phyloP scores from a whole-genome alignment of 1,284 basidiomycete genomes.

The Apiotrichum porosum region DNA sequence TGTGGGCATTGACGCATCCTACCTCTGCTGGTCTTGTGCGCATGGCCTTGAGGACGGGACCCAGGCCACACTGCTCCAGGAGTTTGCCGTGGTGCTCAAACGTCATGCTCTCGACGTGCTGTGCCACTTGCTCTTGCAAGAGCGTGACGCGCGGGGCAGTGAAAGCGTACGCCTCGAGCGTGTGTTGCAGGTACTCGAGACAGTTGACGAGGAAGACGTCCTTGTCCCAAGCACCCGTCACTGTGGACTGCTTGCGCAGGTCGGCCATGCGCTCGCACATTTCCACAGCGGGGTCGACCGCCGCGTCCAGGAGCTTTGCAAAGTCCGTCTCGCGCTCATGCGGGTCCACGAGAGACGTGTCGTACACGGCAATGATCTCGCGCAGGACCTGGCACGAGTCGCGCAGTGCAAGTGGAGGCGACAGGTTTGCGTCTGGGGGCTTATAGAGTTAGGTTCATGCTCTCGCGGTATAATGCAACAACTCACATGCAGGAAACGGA shows the following conservation, averaged over 20 bases:
- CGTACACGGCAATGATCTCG: slow-evolving; percentile 82
- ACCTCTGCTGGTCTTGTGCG: slow-evolving; percentile 57
- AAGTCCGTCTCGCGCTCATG: slow-evolving; percentile 55
- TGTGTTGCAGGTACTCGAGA: slow-evolving; percentile 68
- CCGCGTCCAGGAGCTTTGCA: slow-evolving; percentile 66
- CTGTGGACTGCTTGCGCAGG: slow-evolving; percentile 46
- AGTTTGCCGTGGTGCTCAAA: slow-evolving; percentile 72
- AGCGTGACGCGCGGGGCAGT: slow-evolving; percentile 59
- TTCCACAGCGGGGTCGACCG: slow-evolving; percentile 74
- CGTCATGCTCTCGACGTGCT: slow-evolving; percentile 61
- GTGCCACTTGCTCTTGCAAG: slow-evolving; percentile 61
- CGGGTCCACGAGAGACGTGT: slow-evolving; percentile 63
- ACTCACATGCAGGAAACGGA: slow-evolving; percentile 66
- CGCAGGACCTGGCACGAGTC: slow-evolving; percentile 77
- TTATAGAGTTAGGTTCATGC: slow-evolving; percentile 42
- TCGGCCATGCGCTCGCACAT: slow-evolving; percentile 68
- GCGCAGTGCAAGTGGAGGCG: slow-evolving; percentile 69
- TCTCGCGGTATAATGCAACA: too few relatives aligned
- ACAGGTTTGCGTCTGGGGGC: slow-evolving; percentile 69
- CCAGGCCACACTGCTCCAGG: slow-evolving; percentile 67
- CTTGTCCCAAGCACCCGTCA: slow-evolving; percentile 62
- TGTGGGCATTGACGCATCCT: slow-evolving; percentile 32
- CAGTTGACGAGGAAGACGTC: slow-evolving; percentile 80
- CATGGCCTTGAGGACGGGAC: slow-evolving; percentile 60
- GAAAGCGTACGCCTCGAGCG: slow-evolving; percentile 68